Evolutionary conservation across 202 grass and related monocot genomes (phyloP).

Genomic region (Cymbopogon flexuosus): DNA sequence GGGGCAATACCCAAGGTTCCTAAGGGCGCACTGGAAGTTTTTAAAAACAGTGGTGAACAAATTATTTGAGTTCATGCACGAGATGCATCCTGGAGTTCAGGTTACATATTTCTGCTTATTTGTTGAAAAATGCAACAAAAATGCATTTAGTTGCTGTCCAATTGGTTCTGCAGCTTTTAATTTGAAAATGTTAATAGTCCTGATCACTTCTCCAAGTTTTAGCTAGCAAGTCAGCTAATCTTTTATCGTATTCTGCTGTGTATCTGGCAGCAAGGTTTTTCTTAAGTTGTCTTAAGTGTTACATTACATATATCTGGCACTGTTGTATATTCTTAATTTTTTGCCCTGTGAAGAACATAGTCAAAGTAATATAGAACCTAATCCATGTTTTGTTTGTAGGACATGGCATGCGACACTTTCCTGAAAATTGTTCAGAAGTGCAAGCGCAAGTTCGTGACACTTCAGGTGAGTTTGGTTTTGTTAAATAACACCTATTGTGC

Average conservation of each 20-base stretch:
- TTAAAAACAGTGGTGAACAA: conserved; percentile 96
- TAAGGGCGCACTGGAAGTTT: conserved; percentile 97
- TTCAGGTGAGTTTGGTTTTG: conserved; percentile 50
- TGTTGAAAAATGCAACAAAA: neutral
- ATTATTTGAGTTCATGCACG: conserved; percentile 98
- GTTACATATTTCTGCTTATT: conserved; percentile 26
- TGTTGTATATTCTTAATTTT: neutral
- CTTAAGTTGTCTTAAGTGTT: neutral
- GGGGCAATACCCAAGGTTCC: conserved; percentile 91
- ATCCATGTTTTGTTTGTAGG: conserved; percentile 49
- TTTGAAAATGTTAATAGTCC: neutral
- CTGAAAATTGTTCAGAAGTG: conserved; percentile 98
- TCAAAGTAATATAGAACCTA: neutral
- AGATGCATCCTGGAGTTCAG: conserved; percentile 98
- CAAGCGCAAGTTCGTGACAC: conserved; percentile 91
- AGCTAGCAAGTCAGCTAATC: neutral
- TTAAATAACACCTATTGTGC: neutral
- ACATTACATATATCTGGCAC: neutral
- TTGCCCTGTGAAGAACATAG: neutral
- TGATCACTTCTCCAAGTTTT: neutral
- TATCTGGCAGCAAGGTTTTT: neutral
- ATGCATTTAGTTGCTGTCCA: neutral
- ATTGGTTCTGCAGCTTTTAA: neutral
- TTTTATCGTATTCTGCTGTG: neutral
- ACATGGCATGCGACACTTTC: conserved; percentile 97